Percentiles rank a stretch among this genome's conserved stretches.
These are phyloP conservation scores for Scutellaria barbata DNA, from an alignment of 257 asterid genomes.

Conservation along the genomic window DNA sequence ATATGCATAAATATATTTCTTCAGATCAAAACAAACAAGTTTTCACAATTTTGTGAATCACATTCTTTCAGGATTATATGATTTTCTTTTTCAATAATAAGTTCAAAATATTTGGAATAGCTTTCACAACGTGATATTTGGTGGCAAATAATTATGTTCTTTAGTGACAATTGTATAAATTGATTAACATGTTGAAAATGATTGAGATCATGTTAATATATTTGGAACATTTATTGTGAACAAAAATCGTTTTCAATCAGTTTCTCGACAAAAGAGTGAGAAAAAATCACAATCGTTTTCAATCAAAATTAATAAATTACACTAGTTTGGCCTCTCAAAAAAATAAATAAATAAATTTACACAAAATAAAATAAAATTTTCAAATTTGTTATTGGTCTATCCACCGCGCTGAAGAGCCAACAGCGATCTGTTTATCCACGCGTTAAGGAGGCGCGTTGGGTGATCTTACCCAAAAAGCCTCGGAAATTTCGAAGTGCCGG, in stretches of 20 bases:
- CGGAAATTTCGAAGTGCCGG: slow-evolving; percentile 41
- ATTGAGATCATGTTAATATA: too few relatives aligned
- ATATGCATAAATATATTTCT: too few relatives aligned
- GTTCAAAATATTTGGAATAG: too few relatives aligned
- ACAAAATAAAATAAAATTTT: not conserved
- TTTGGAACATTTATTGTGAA: not conserved
- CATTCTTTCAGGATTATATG: too few relatives aligned
- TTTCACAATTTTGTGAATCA: too few relatives aligned
- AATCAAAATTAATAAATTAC: not conserved
- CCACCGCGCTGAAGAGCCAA: slow-evolving; percentile 23
- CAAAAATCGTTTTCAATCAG: not conserved
- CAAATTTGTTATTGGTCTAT: not conserved
- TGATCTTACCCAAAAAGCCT: not conserved
- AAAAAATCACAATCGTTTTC: not conserved
- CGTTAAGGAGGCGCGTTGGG: slow-evolving; percentile 34
- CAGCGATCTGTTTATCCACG: slow-evolving; percentile 6
- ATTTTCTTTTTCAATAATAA: too few relatives aligned
- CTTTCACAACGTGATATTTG: too few relatives aligned
- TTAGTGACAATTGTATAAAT: too few relatives aligned
- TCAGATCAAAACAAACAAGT: too few relatives aligned
- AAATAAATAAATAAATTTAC: not conserved
- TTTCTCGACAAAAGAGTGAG: not conserved
- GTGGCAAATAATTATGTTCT: too few relatives aligned
- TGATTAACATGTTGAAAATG: too few relatives aligned
- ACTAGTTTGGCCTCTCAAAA: too few relatives aligned